Evolutionary conservation across 768 basidiomycete species (phyloP).

Genomic region (Mycena venus): DNA sequence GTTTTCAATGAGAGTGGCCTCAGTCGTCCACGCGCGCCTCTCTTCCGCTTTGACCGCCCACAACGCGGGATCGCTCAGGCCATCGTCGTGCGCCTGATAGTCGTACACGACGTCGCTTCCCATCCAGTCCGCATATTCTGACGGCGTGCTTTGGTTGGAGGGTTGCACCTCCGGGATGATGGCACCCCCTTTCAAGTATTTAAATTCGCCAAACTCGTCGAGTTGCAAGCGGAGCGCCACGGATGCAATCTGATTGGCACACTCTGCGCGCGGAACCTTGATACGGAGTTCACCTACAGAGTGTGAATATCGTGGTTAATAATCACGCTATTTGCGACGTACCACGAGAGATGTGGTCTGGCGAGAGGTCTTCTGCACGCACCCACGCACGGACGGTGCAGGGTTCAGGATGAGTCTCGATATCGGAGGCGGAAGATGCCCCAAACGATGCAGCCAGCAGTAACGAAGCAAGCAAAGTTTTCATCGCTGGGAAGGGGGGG

Average conservation of each 20-base stretch:
- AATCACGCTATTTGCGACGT: not conserved
- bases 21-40: constrained; percentile 15
- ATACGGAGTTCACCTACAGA: constrained; percentile 23
- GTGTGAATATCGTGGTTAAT: not conserved
- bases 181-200: constrained; percentile 1
- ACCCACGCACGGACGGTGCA: constrained; percentile 10
- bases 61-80: constrained; percentile 7
- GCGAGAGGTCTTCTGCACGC: constrained; percentile 6
- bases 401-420: not conserved
- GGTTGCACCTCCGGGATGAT: constrained; percentile 11
- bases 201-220: constrained; percentile 26
- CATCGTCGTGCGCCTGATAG: constrained; percentile 17
- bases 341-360: constrained; percentile 15
- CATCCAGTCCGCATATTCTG: not conserved
- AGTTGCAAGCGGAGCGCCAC: constrained; percentile 23
- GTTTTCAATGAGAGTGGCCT: constrained; percentile 9
- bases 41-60: constrained; percentile 30
- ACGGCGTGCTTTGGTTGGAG: constrained; percentile 6
- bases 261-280: constrained; percentile 8
- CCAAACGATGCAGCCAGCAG: not conserved
- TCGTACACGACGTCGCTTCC: not conserved
- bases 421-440: not conserved
- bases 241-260: constrained; percentile 13
- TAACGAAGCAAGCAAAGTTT: not conserved
- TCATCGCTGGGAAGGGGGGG: not conserved